phyloP scores from a whole-genome alignment of 2,329 filamentous ascomycete genomes.

The Triangularia verruculosa region DNA sequence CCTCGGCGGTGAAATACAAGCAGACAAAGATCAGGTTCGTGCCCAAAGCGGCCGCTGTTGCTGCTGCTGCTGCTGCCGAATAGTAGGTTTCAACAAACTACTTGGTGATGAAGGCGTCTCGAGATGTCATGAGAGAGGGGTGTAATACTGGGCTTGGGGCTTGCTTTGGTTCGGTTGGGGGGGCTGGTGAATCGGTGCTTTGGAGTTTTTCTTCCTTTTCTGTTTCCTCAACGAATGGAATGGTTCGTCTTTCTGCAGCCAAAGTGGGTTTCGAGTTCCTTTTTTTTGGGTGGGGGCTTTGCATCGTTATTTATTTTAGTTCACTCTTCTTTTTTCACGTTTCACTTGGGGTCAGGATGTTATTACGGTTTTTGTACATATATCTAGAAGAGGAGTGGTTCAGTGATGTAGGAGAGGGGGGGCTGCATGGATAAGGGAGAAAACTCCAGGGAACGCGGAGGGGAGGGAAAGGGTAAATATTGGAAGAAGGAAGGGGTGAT shows the following conservation, averaged over 20 bases:
- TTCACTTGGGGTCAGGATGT: neutral
- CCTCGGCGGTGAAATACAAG: neutral
- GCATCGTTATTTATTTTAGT: neutral
- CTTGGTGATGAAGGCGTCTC: neutral
- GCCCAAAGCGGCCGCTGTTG: neutral
- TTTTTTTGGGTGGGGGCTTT: neutral
- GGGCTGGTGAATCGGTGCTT: neutral
- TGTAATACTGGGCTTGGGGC: neutral
- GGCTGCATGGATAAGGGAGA: neutral
- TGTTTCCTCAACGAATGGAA: neutral
- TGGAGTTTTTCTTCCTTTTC: neutral
- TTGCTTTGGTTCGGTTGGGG: neutral
- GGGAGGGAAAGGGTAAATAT: neutral
- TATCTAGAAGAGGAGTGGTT: neutral
- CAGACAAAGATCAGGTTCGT: neutral
- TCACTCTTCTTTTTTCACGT: neutral
- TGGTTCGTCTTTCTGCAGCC: neutral
- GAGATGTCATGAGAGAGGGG: neutral
- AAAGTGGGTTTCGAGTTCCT: neutral
- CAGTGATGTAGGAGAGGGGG: neutral
- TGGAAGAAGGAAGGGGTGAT: no score
- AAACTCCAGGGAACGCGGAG: neutral
- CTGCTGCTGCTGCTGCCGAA: slow-evolving; percentile 5
- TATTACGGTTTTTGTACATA: neutral
- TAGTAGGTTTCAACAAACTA: neutral